Conservation (phyloP, 1,139 yeast genomes). For the Waltiozyma solani region DNA sequence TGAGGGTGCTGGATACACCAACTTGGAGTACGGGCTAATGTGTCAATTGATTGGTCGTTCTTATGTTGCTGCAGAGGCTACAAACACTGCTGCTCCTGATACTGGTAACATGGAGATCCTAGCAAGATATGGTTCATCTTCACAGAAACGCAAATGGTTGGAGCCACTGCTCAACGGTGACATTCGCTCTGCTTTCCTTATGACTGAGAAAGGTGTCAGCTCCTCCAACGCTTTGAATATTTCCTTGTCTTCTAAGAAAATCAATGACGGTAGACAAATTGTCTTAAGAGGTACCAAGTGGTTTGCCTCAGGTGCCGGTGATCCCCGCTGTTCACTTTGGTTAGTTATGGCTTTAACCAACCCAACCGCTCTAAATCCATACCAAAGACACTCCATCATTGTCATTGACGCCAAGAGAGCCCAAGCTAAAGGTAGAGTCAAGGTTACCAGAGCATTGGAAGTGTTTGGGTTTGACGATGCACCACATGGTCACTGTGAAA, state of each 20-base stretch:
- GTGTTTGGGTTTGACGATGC: slow-evolving; percentile 66
- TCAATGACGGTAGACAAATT: slow-evolving; percentile 34
- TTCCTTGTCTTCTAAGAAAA: slow-evolving; percentile 33
- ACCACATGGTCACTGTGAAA: slow-evolving; percentile 67
- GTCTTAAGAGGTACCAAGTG: slow-evolving; percentile 60
- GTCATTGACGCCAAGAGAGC: slow-evolving; percentile 47
- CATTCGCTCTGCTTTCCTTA: slow-evolving; percentile 57
- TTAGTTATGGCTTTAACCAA: slow-evolving; percentile 58
- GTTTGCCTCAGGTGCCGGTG: slow-evolving; percentile 75
- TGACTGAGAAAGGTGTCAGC: slow-evolving; percentile 62
- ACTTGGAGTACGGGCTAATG: slow-evolving; percentile 63
- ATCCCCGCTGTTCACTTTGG: slow-evolving; percentile 54
- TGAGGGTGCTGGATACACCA: slow-evolving; percentile 57
- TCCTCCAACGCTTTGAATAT: slow-evolving; percentile 64
- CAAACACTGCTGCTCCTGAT: slow-evolving; percentile 61
- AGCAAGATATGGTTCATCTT: slow-evolving; percentile 45
- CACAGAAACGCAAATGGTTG: slow-evolving; percentile 46
- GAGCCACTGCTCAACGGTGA: slow-evolving; percentile 48
- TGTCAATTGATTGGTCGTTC: slow-evolving; percentile 58
- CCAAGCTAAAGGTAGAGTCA: slow-evolving; percentile 40
- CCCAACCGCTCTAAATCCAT: slow-evolving; percentile 27
- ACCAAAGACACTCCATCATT: slow-evolving; percentile 51
- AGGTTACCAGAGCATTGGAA: slow-evolving; percentile 41
- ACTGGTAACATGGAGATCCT: slow-evolving; percentile 71
- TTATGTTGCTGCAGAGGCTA: slow-evolving; percentile 49